A percentile compares a stretch with the other conserved stretches of the same genome.
phyloP scores from a whole-genome alignment of 129 eudicot species.

The Pseudognaphalium luteoalbum region DNA sequence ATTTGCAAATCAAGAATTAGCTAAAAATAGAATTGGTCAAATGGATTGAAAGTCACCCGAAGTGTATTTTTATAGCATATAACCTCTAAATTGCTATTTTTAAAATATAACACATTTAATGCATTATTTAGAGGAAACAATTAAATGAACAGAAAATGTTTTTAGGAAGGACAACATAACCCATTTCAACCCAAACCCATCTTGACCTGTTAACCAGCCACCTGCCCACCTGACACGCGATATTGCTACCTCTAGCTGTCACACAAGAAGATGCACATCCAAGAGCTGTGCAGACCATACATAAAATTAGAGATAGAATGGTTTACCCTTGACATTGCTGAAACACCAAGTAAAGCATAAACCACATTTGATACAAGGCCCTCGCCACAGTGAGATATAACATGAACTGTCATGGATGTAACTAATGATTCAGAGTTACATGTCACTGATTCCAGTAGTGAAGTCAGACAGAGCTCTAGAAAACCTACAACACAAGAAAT shows the following conservation, averaged over 20 bases:
- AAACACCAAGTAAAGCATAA: constrained; percentile 94
- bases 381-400: constrained; percentile 82
- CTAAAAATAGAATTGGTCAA: not conserved
- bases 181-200: not conserved
- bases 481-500: constrained; percentile 52
- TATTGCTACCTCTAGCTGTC: constrained; percentile 7
- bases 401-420: constrained; percentile 71
- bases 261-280: not conserved
- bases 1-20: too few species aligned
- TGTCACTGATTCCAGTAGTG: constrained; percentile 61
- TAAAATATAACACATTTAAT: not conserved
- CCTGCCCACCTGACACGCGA: not conserved
- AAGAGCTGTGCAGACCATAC: constrained; percentile 1
- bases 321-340: constrained; percentile 98
- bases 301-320: constrained; percentile 9
- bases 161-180: too few species aligned
- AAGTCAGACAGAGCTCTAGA: constrained; percentile 64
- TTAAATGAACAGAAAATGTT: not conserved
- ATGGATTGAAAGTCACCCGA: not conserved
- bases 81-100: not conserved
- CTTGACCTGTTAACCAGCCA: not conserved
- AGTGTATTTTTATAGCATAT: not conserved
- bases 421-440: constrained; percentile 56
- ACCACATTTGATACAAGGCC: constrained; percentile 86
- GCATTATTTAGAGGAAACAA: not conserved